Percentiles rank a stretch among this genome's conserved stretches.
These are phyloP conservation scores for Stephania japonica DNA, from an alignment of 164 flowering plant species.

Conservation along the genomic window DNA sequence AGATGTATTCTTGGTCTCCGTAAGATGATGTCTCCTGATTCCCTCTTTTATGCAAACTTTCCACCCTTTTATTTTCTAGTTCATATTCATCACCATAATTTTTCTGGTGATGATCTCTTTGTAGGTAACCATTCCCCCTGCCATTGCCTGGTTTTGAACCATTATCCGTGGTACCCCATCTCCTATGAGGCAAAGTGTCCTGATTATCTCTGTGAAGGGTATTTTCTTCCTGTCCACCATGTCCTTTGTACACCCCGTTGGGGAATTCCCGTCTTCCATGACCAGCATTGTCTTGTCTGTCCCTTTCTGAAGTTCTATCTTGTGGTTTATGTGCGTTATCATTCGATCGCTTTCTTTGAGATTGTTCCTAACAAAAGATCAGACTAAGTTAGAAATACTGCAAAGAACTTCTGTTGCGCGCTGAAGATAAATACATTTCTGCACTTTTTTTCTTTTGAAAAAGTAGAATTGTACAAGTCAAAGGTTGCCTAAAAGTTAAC, in stretches of 20 bases:
- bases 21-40: constrained; percentile 5
- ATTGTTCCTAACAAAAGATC: constrained; percentile 20
- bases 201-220: constrained; percentile 12
- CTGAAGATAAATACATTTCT: background rate
- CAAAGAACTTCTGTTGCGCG: background rate
- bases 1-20: constrained; percentile 11
- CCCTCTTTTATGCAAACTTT: constrained; percentile 16
- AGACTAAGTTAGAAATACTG: background rate
- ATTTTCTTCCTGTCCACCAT: constrained; percentile 13
- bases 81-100: constrained; percentile 19
- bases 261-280: constrained; percentile 1
- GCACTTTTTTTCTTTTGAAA: background rate
- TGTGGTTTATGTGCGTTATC: constrained; percentile 6
- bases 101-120: constrained; percentile 23
- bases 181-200: constrained; percentile 15
- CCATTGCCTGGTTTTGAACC: constrained; percentile 3
- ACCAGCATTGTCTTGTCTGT: constrained; percentile 5
- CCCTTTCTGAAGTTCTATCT: constrained; percentile 8
- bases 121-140: constrained; percentile 16
- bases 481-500: constrained; percentile 25
- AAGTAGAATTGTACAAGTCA: no score
- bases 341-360: constrained; percentile 10
- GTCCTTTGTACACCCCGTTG: constrained; percentile 7
- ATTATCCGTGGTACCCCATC: constrained; percentile 9
- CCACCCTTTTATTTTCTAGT: constrained; percentile 19